Percentiles rank a stretch among this genome's conserved stretches.
Evolutionary conservation across 1,284 basidiomycete species (phyloP).

Genomic region (Cronartium quercuum): DNA sequence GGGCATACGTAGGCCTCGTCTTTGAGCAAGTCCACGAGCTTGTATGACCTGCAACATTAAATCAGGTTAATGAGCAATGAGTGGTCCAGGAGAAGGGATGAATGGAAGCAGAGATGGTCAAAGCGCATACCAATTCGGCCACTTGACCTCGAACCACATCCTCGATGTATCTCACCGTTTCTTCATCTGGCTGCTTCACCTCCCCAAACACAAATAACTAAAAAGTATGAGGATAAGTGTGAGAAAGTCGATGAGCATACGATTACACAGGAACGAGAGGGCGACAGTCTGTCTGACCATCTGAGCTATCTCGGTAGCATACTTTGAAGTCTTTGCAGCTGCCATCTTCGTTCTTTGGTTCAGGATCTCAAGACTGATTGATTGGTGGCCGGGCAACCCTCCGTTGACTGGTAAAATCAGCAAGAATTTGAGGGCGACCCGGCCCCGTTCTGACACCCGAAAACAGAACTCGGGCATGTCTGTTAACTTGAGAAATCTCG

Average conservation of each 20-base stretch:
- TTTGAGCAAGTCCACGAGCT: slow-evolving; percentile 72
- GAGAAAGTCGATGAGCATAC: background rate
- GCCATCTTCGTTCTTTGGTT: background rate
- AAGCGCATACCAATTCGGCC: slow-evolving; percentile 69
- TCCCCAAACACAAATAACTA: slow-evolving; percentile 97
- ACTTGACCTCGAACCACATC: slow-evolving; percentile 91
- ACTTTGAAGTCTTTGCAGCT: slow-evolving; percentile 51
- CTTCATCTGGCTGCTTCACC: slow-evolving; percentile 77
- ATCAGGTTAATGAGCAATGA: background rate
- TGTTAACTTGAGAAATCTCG: too few species aligned
- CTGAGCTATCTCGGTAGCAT: slow-evolving; percentile 73
- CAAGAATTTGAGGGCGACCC: too few species aligned
- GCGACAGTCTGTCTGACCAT: slow-evolving; percentile 56
- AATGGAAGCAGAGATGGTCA: background rate
- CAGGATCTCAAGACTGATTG: slow-evolving; percentile 1
- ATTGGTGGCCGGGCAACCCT: background rate
- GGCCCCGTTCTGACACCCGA: too few species aligned
- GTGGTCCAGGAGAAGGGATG: background rate
- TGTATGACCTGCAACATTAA: slow-evolving; percentile 66
- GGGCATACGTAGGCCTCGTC: slow-evolving; percentile 74
- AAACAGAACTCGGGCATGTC: too few species aligned
- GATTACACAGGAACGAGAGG: background rate
- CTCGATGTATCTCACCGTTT: slow-evolving; percentile 85
- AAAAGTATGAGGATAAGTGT: background rate
- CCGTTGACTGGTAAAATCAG: too few species aligned